Base-by-base conservation (phyloP, 208 protist genomes). In the Angomonas desouzai region DNA sequence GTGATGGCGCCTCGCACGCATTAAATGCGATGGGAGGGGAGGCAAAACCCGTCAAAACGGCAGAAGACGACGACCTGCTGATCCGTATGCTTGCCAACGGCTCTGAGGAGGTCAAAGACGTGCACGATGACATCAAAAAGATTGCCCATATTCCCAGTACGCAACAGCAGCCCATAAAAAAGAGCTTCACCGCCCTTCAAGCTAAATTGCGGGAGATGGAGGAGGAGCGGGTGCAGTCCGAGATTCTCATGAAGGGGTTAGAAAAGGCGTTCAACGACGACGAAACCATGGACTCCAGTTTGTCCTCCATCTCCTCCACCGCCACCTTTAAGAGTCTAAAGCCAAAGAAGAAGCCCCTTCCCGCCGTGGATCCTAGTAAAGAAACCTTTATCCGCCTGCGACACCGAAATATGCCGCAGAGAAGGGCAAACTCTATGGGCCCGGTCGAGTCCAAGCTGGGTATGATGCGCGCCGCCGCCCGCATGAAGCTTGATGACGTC, bases 321-420 rank as follows among this genome's bases (percentile, higher is more conserved):
- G 57, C 55, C 9, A 60, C 34, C 10, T 59, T 63, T 25, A 66
- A 70, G 29, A 51, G 48, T 28, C 48, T 90, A 40, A 77, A 66
- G 49, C 74, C 80, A 28, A 90, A 87, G 60, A 77, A 69, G 43
- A 87, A 90, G 66, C 80, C 80, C 0, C 36, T 81, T 13, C 62
- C 79, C 0, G 70, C 72, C 22, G 36, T 72, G 10, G 55, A 74
- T 20, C 47, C 49, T 2, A 64, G 53, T 34, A 48, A 69, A 3
- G 58, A 67, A 0, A 53, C 51, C 43, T 40, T 48, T 23, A 38
- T 69, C 61, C 56, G 34, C 3, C 70, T 78, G 16, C 58, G 69
- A 55, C 68, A 72, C 55, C 64, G 68, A 28, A 49, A 76, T 20
- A 67, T 62, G 6, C 56, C 66, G 30, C 32, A 60, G 0, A 66